Conservation (phyloP, 257 asterid genomes). For the Rhazya stricta region DNA sequence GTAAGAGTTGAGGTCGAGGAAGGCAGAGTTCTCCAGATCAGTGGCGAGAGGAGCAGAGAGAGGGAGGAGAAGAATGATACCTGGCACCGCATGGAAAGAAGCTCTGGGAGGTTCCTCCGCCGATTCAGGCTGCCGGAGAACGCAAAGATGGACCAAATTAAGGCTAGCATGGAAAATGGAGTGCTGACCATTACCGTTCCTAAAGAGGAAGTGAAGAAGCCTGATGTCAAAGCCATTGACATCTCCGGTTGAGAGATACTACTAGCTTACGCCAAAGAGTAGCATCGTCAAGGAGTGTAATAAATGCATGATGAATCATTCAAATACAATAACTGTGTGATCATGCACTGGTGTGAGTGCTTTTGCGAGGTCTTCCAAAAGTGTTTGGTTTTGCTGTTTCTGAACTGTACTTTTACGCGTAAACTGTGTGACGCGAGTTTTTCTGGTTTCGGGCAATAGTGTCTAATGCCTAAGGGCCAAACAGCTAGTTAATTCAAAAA, state of each 20-base stretch:
- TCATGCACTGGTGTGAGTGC: too few relatives aligned
- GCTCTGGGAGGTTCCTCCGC: constrained; percentile 4
- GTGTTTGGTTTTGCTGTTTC: too few relatives aligned
- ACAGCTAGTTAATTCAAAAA: too few relatives aligned
- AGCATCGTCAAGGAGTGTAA: too few relatives aligned
- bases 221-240: constrained; percentile 16
- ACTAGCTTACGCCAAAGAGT: background rate
- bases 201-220: constrained; percentile 3
- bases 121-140: constrained; percentile 14
- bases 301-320: too few relatives aligned
- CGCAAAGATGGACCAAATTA: background rate
- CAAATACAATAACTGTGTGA: too few relatives aligned
- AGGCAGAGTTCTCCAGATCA: constrained; percentile 8
- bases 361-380: too few relatives aligned
- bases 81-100: constrained; percentile 14
- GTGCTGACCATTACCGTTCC: constrained; percentile 14
- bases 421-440: too few relatives aligned
- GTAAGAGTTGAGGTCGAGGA: constrained; percentile 18
- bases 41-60: constrained; percentile 18
- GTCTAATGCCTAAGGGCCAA: too few relatives aligned
- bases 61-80: constrained; percentile 17
- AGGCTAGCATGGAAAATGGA: constrained; percentile 11
- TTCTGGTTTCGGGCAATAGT: too few relatives aligned
- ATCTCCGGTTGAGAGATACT: background rate
- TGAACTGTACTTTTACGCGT: too few relatives aligned